Conservation (phyloP, 345 rosid species). For the Pseudoturritis turrita region DNA sequence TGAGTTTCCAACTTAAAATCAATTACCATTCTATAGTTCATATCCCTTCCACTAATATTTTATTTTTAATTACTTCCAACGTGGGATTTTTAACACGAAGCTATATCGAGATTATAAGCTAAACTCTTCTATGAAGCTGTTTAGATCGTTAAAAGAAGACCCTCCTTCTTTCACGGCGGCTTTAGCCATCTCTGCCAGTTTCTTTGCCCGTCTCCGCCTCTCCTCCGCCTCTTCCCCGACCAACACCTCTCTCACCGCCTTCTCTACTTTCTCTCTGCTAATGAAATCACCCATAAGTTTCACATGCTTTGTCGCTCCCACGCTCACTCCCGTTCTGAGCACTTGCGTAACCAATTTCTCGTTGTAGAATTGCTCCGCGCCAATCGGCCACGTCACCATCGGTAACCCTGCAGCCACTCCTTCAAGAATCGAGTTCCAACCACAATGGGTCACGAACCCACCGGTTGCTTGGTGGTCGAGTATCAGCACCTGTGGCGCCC, state of each 20-base stretch:
- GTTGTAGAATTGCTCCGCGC: conserved; percentile 45
- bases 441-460: conserved; percentile 49
- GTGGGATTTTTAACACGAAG: not conserved
- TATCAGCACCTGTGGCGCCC: conserved; percentile 50
- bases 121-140: conserved; percentile 33
- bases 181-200: conserved; percentile 32
- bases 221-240: conserved; percentile 43
- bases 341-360: conserved; percentile 40
- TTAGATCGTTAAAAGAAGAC: conserved; percentile 39
- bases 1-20: too few species aligned
- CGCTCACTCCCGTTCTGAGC: conserved; percentile 33
- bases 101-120: not conserved
- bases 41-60: too few species aligned
- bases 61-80: too few species aligned
- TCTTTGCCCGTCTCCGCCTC: conserved; percentile 24
- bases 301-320: conserved; percentile 30
- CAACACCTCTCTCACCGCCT: conserved; percentile 25
- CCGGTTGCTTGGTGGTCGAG: conserved; percentile 45
- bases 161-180: conserved; percentile 42
- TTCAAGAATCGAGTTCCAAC: conserved; percentile 51
- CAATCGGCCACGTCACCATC: conserved; percentile 46
- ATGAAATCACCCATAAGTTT: conserved; percentile 10
- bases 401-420: conserved; percentile 42
- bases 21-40: too few species aligned
- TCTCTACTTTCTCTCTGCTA: conserved; percentile 29